A percentile compares a stretch with the other conserved stretches of the same genome.
phyloP scores from a whole-genome alignment of 2,329 filamentous ascomycete species.

The Raffaelea albimanens region DNA sequence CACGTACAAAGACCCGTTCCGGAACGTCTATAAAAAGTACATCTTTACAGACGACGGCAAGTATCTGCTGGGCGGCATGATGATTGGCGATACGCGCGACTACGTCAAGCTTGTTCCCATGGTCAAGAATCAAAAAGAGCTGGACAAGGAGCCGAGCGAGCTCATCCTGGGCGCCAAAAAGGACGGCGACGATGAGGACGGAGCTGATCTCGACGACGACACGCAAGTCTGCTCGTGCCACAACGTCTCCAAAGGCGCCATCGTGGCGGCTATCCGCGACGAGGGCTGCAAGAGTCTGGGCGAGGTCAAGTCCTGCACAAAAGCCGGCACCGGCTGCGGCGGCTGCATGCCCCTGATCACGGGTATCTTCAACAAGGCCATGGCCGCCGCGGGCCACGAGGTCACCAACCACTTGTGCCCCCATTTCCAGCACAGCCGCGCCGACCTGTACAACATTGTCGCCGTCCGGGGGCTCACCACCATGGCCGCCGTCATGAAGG shows the following conservation, averaged over 20 bases:
- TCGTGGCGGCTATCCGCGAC: slow-evolving; percentile 62
- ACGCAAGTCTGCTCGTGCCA: slow-evolving; percentile 89
- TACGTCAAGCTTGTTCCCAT: slow-evolving; percentile 83
- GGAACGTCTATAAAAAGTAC: slow-evolving; percentile 88
- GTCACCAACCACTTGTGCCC: slow-evolving; percentile 79
- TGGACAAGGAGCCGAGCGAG: slow-evolving; percentile 70
- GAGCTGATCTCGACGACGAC: slow-evolving; percentile 67
- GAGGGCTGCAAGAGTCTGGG: slow-evolving; percentile 73
- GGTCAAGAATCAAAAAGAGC: slow-evolving; percentile 71
- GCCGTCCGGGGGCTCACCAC: slow-evolving; percentile 69
- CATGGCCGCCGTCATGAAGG: slow-evolving; percentile 67
- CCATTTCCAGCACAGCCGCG: slow-evolving; percentile 71
- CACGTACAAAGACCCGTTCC: slow-evolving; percentile 82
- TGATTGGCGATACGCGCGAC: slow-evolving; percentile 88
- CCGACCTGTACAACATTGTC: slow-evolving; percentile 84
- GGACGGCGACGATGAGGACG: slow-evolving; percentile 63
- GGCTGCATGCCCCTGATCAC: slow-evolving; percentile 85
- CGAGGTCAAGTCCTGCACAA: slow-evolving; percentile 82
- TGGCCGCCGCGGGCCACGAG: slow-evolving; percentile 77
- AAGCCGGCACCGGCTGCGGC: slow-evolving; percentile 83
- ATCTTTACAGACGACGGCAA: slow-evolving; percentile 84
- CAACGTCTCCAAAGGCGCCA: slow-evolving; percentile 80
- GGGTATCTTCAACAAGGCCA: slow-evolving; percentile 81
- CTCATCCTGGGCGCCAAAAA: slow-evolving; percentile 74
- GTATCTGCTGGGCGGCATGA: slow-evolving; percentile 89